Evolutionary conservation across 129 eudicot species (phyloP).

Genomic region (Pseudognaphalium luteoalbum): DNA sequence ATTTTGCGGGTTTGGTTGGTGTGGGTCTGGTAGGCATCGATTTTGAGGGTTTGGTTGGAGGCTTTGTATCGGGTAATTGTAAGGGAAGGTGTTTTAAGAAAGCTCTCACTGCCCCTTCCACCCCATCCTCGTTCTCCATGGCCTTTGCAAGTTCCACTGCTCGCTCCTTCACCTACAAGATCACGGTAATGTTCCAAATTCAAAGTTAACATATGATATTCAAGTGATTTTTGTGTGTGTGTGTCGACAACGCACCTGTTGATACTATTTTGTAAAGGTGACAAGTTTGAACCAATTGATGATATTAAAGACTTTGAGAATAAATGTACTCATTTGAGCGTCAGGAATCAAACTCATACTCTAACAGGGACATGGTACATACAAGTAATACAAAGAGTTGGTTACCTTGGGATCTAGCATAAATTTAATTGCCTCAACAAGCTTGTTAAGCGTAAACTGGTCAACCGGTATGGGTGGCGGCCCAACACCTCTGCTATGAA

Average conservation of each 20-base stretch:
- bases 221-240: not conserved
- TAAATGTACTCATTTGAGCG: not conserved
- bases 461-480: slow-evolving; percentile 88
- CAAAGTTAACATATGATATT: not conserved
- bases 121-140: slow-evolving; percentile 95
- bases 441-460: slow-evolving; percentile 68
- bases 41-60: slow-evolving; percentile 33
- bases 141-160: slow-evolving; percentile 84
- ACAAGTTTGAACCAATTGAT: not conserved
- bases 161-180: slow-evolving; percentile 69
- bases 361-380: not conserved
- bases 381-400: not conserved
- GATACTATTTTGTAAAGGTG: not conserved
- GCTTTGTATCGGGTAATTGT: slow-evolving; percentile 37
- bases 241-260: not conserved
- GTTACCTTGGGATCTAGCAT: slow-evolving; percentile 87
- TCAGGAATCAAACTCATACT: not conserved
- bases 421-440: slow-evolving; percentile 78
- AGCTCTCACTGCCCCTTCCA: slow-evolving; percentile 87
- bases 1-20: slow-evolving; percentile 21
- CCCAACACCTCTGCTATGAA: slow-evolving; percentile 95
- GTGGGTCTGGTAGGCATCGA: slow-evolving; percentile 14
- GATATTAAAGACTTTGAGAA: not conserved
- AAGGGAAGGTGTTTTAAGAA: slow-evolving; percentile 85
- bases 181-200: not conserved